phyloP scores from a whole-genome alignment of 495 filamentous ascomycete genomes.

The Apiosordaria backusii region DNA sequence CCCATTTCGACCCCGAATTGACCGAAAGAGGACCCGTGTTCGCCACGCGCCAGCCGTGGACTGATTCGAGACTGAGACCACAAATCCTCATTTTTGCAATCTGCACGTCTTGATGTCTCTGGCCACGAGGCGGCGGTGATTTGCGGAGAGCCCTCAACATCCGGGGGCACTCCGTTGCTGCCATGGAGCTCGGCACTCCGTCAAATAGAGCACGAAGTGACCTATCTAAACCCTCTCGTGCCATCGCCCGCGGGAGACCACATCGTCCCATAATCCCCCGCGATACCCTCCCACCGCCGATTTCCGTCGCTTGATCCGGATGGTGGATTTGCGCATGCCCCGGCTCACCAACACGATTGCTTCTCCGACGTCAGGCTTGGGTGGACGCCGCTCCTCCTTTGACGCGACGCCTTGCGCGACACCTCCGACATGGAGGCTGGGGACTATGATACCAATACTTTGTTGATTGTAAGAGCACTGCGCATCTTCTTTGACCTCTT shows the following conservation, averaged over 20 bases:
- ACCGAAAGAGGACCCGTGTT: neutral
- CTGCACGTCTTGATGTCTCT: conserved; percentile 17
- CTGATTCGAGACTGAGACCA: neutral
- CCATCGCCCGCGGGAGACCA: conserved; percentile 2
- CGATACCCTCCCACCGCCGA: neutral
- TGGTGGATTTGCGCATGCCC: conserved; percentile 20
- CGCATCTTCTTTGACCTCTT: neutral
- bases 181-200: conserved; percentile 32
- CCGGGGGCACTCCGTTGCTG: conserved; percentile 18
- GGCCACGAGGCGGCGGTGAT: conserved; percentile 18
- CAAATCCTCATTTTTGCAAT: neutral
- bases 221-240: conserved; percentile 14
- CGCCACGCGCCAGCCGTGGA: conserved; percentile 10
- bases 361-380: conserved; percentile 18
- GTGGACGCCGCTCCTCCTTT: conserved; percentile 24
- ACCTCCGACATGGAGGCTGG: conserved; percentile 51
- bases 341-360: conserved; percentile 14
- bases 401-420: conserved; percentile 19
- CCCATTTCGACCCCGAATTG: neutral
- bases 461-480: conserved; percentile 42
- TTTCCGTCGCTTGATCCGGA: conserved; percentile 7
- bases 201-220: conserved; percentile 22
- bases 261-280: conserved; percentile 1
- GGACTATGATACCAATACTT: conserved; percentile 52
- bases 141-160: conserved; percentile 10